Percentiles rank a stretch among this genome's conserved stretches.
Evolutionary conservation across 129 eudicot genomes (phyloP).

Genomic region (Flaveria brownii): DNA sequence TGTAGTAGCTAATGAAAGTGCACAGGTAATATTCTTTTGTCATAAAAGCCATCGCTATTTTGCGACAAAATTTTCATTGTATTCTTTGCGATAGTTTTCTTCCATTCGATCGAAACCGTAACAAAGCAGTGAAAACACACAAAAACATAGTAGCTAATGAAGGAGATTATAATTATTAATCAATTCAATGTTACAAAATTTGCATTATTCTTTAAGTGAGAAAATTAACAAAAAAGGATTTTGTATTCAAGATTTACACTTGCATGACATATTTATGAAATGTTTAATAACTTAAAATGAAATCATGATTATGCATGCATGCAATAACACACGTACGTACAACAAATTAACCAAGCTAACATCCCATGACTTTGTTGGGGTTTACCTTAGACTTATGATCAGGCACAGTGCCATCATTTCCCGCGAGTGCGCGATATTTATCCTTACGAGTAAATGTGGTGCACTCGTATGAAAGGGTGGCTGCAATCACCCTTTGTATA

Average conservation of each 20-base stretch:
- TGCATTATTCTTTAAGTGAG: not conserved
- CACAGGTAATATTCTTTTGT: too few species aligned
- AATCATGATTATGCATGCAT: not conserved
- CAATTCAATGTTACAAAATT: not conserved
- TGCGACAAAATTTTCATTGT: too few species aligned
- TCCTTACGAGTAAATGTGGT: conserved; percentile 57
- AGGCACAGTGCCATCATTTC: conserved; percentile 62
- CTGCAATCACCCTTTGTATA: conserved; percentile 69
- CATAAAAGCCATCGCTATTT: too few species aligned
- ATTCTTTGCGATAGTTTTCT: too few species aligned
- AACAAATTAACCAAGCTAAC: conserved; percentile 27
- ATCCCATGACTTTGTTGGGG: conserved; percentile 54
- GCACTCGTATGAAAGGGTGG: conserved; percentile 65
- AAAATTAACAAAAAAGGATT: too few species aligned
- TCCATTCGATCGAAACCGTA: too few species aligned
- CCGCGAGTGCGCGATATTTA: conserved; percentile 64
- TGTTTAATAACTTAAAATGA: not conserved
- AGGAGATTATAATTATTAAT: too few species aligned
- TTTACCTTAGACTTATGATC: conserved; percentile 41
- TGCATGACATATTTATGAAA: not conserved
- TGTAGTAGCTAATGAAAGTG: too few species aligned
- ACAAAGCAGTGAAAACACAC: too few species aligned
- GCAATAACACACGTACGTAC: not conserved
- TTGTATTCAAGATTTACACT: not conserved
- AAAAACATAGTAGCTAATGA: too few species aligned